phyloP scores from a whole-genome alignment of 768 basidiomycete genomes.

The Podaxis sp. region DNA sequence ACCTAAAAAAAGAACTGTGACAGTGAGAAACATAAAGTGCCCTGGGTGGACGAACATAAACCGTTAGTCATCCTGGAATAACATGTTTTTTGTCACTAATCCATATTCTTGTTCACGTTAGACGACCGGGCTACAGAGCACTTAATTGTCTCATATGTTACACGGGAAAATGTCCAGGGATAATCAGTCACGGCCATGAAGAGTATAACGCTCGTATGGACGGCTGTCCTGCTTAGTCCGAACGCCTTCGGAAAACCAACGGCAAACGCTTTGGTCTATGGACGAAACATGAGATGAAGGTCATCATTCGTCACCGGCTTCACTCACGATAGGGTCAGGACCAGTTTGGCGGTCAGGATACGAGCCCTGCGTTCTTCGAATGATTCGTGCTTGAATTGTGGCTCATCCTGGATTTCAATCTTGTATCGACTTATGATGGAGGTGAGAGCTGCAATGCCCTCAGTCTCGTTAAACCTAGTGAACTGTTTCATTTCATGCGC shows the following conservation, averaged over 20 bases:
- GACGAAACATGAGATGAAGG: not conserved
- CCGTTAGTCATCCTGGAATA: no score
- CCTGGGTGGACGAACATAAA: no score
- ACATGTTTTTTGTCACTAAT: no score
- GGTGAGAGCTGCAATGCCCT: slow-evolving; percentile 50
- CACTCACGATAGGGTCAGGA: slow-evolving; percentile 47
- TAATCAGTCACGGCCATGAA: not conserved
- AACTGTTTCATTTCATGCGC: not conserved
- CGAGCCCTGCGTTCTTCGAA: slow-evolving; percentile 46
- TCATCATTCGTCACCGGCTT: not conserved
- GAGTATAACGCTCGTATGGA: not conserved
- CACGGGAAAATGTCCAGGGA: not conserved
- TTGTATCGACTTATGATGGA: slow-evolving; percentile 46
- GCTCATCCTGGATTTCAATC: slow-evolving; percentile 50
- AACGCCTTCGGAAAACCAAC: slow-evolving; percentile 18
- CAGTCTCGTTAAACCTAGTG: slow-evolving; percentile 50
- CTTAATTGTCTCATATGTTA: no score
- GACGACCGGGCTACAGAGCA: no score
- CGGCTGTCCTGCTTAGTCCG: slow-evolving; percentile 1
- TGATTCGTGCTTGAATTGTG: slow-evolving; percentile 44
- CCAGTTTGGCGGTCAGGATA: slow-evolving; percentile 34
- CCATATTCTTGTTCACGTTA: no score
- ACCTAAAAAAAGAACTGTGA: no score
- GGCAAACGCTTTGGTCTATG: slow-evolving; percentile 28
- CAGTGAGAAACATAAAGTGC: no score